A percentile compares a stretch with the other conserved stretches of the same genome.
Evolutionary conservation across 148 eudicot species (phyloP).

Genomic region (Fallopia convolvulus): DNA sequence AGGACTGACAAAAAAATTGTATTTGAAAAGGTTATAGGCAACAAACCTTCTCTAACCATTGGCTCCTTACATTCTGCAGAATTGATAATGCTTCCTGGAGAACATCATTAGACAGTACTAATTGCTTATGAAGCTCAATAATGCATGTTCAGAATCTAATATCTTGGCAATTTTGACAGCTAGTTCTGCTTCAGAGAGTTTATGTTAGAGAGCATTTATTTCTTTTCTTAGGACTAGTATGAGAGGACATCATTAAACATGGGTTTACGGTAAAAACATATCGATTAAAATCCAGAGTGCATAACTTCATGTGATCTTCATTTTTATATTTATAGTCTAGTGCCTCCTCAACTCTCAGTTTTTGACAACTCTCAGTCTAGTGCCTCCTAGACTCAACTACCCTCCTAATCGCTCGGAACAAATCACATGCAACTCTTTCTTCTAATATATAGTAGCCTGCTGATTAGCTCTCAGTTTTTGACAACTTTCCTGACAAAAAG

Average conservation of each 20-base stretch:
- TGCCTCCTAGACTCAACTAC: no score
- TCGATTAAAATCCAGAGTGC: neutral
- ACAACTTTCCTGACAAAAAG: constrained; percentile 35
- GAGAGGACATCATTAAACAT: neutral
- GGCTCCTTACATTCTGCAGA: constrained; percentile 37
- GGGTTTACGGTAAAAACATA: neutral
- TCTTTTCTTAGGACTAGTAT: constrained; percentile 61
- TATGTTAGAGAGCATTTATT: constrained; percentile 40
- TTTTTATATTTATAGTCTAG: constrained; percentile 44
- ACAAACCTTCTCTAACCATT: constrained; percentile 60
- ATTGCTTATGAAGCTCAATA: constrained; percentile 34
- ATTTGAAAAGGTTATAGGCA: neutral
- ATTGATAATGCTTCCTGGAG: constrained; percentile 59
- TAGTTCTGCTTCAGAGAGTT: constrained; percentile 46
- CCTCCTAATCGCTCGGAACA: no score
- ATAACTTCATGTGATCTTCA: constrained; percentile 72
- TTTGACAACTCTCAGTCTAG: no score
- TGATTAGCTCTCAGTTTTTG: constrained; percentile 26
- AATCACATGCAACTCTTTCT: no score
- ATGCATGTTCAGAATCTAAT: constrained; percentile 37
- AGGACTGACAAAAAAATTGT: neutral
- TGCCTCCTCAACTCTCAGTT: no score
- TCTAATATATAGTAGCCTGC: no score
- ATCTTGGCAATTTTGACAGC: constrained; percentile 34
- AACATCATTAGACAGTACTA: constrained; percentile 39